Base-by-base conservation (phyloP, 345 rosid genomes). In the Angophora floribunda region DNA sequence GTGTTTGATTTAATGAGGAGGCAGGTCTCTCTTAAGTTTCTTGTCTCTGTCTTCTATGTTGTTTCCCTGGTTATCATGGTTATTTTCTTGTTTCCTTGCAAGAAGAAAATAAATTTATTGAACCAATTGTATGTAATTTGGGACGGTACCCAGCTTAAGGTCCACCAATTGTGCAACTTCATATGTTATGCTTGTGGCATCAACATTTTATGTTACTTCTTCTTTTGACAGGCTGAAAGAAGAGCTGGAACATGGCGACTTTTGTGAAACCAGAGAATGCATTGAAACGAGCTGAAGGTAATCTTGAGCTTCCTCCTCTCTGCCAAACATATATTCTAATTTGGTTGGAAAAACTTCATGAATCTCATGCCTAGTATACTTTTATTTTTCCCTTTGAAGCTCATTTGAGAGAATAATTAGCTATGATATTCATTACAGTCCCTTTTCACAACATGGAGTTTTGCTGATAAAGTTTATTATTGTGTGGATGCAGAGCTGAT, bases 201-300 rank as follows among this genome's bases (percentile, higher is more conserved):
- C 26, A 75, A 75, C 84, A 41, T 75, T 75, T 75, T 75, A 75
- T 75, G 49, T 75, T 52, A 10, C 13, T 26, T 55, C 17, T 4
- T 85, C 7, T 85, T 24, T 22, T 19, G 21, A 79, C 14, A 55
- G 44, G 86, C 65, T 86, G 55, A 88, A 86, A 86, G 86, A 75
- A 75, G 84, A 75, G 49, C 49, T 41, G 88, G 90, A 88, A 85
- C 89, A 97, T 97, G 99, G 89, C 96, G 88, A 93, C 90, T 52
- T 97, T 93, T 90, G 95, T 96, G 86, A 97, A 97, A 91, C 98
- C 99, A 0, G 98, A 97, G 93, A 96, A 96, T 85, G 99, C 99
- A 2, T 87, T 97, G 85, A 96, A 96, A 94, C 96, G 98, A 85
- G 99, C 99, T 52, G 99, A 97, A 94, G 99, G 99, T 96, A 75